These are phyloP conservation scores for Podospora conica DNA, from an alignment of 495 filamentous ascomycete genomes.

Conservation along the genomic window DNA sequence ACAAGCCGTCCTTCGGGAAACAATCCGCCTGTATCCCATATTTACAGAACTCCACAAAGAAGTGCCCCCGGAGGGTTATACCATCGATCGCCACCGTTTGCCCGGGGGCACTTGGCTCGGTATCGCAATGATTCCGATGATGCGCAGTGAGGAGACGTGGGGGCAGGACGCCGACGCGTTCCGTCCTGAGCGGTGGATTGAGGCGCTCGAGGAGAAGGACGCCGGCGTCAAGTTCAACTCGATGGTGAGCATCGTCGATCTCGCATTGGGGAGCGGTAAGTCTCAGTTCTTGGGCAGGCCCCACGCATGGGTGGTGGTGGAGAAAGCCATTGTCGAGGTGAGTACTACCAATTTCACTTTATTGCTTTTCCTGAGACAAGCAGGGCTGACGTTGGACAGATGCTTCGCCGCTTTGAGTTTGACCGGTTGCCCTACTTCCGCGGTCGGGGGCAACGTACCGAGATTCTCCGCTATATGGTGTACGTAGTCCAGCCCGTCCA, in stretches of 20 bases:
- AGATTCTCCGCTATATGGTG: no score
- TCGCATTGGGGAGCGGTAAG: slow-evolving; percentile 29
- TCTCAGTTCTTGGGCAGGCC: slow-evolving; percentile 33
- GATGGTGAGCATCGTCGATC: slow-evolving; percentile 26
- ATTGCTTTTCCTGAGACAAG: not conserved
- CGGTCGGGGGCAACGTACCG: not conserved
- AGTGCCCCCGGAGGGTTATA: slow-evolving; percentile 42
- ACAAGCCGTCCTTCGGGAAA: slow-evolving; percentile 39
- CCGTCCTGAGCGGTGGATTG: slow-evolving; percentile 48
- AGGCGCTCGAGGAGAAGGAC: slow-evolving; percentile 24
- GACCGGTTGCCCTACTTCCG: no score
- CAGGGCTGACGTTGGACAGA: not conserved
- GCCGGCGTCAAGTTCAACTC: slow-evolving; percentile 16
- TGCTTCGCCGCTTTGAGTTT: slow-evolving; percentile 1
- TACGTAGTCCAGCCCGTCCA: no score
- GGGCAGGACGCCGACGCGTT: slow-evolving; percentile 38
- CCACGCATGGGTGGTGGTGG: slow-evolving; percentile 37
- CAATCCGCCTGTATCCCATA: slow-evolving; percentile 35
- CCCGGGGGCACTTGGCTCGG: slow-evolving; percentile 54
- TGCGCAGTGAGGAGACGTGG: slow-evolving; percentile 25
- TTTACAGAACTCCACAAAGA: slow-evolving; percentile 37
- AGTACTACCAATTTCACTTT: not conserved
- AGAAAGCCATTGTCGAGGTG: slow-evolving; percentile 49
- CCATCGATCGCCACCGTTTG: slow-evolving; percentile 43
- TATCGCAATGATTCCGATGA: slow-evolving; percentile 35